A percentile compares a stretch with the other conserved stretches of the same genome.
phyloP scores from a whole-genome alignment of 805 yeast genomes.

The Ogataea methanolica region DNA sequence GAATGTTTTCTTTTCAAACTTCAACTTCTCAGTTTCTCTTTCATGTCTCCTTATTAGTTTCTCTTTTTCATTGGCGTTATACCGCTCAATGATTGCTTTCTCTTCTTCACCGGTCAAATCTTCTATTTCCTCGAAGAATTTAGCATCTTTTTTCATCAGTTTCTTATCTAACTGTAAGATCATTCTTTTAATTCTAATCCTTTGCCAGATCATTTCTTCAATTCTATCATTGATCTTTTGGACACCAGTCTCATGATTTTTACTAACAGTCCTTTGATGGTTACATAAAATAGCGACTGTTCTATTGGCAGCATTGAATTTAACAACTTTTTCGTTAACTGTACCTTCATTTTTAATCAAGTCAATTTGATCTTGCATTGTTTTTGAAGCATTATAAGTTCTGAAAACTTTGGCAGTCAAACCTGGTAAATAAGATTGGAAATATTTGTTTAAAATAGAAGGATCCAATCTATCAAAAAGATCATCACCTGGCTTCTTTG shows the following conservation, averaged over 20 bases:
- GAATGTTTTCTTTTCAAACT: slow-evolving; percentile 51
- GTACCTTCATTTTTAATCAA: slow-evolving; percentile 82
- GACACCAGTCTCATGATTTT: slow-evolving; percentile 76
- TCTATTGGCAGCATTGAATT: slow-evolving; percentile 91
- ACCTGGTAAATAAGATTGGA: slow-evolving; percentile 88
- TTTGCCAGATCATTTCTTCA: slow-evolving; percentile 81
- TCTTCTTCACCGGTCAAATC: slow-evolving; percentile 65
- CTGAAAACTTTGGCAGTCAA: slow-evolving; percentile 96
- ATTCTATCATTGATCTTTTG: slow-evolving; percentile 74
- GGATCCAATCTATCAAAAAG: slow-evolving; percentile 90
- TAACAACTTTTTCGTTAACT: slow-evolving; percentile 79
- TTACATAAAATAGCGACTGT: slow-evolving; percentile 94
- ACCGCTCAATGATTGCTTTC: slow-evolving; percentile 47
- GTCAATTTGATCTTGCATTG: slow-evolving; percentile 94
- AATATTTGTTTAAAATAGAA: slow-evolving; percentile 71
- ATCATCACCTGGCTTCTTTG: slow-evolving; percentile 89
- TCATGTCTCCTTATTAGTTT: slow-evolving; percentile 59
- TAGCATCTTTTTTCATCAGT: slow-evolving; percentile 43
- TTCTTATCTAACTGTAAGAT: slow-evolving; percentile 60
- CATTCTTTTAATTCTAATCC: slow-evolving; percentile 66
- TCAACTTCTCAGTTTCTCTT: slow-evolving; percentile 73
- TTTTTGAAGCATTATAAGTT: slow-evolving; percentile 93
- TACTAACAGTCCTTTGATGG: slow-evolving; percentile 91
- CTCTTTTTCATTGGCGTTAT: slow-evolving; percentile 63
- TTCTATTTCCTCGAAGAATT: slow-evolving; percentile 63